These are phyloP conservation scores for Pichia cephalocereana DNA, from an alignment of 805 yeast genomes.

Conservation along the genomic window DNA sequence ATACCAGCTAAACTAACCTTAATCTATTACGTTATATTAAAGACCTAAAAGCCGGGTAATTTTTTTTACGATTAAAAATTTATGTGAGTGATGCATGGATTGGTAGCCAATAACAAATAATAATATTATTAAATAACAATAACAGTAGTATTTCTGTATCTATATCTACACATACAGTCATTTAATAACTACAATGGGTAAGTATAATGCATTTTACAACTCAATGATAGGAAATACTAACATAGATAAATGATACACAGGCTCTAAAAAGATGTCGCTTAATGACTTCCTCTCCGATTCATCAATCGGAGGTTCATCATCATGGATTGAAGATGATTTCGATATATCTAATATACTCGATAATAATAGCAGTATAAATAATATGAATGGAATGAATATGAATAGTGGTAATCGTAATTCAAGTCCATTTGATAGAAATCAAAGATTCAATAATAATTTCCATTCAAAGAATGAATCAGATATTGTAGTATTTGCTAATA, in stretches of 20 bases:
- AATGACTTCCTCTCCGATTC: slow-evolving; percentile 38
- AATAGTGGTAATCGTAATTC: background rate
- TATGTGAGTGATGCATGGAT: no score
- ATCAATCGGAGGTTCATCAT: slow-evolving; percentile 30
- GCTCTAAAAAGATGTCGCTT: slow-evolving; percentile 35
- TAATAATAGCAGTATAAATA: background rate
- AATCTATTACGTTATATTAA: no score
- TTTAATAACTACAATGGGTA: background rate
- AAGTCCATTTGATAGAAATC: background rate
- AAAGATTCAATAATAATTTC: background rate
- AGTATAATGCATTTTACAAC: slow-evolving; percentile 3
- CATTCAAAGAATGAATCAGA: background rate
- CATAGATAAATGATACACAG: slow-evolving; percentile 1
- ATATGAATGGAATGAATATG: background rate
- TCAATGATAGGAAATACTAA: background rate
- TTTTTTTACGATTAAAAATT: no score
- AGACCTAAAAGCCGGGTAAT: no score
- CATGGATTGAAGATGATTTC: slow-evolving; percentile 61
- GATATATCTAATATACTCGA: slow-evolving; percentile 39
- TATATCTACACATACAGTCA: no score
- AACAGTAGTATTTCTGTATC: no score
- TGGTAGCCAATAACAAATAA: no score
- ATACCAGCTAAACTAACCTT: no score
- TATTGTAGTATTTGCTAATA: slow-evolving; percentile 32
- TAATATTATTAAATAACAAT: no score